Conservation (phyloP, 2,329 filamentous ascomycete species). For the Sporothrix luriei region DNA sequence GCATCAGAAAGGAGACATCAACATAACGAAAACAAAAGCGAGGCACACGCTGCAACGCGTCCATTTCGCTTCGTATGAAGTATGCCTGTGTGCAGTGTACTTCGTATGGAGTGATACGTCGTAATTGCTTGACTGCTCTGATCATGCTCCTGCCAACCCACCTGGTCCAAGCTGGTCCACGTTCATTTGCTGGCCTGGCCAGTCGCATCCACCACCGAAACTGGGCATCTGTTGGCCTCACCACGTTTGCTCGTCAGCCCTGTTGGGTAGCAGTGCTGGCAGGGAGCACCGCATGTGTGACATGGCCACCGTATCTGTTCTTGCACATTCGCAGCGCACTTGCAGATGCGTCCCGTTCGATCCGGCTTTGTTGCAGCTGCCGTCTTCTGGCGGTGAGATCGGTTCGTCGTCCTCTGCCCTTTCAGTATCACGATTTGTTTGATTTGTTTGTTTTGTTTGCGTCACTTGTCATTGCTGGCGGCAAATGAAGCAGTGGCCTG, state of each 20-base stretch:
- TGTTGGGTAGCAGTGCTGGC: constrained; percentile 11
- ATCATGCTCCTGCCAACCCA: not conserved
- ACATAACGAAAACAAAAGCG: not conserved
- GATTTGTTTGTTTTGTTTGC: not conserved
- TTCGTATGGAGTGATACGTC: no score
- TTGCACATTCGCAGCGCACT: not conserved
- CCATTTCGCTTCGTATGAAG: not conserved
- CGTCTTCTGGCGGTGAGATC: not conserved
- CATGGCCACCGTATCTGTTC: not conserved
- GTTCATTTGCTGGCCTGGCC: not conserved
- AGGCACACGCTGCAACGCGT: not conserved
- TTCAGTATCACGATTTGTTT: not conserved
- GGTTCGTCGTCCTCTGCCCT: not conserved
- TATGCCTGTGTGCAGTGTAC: not conserved
- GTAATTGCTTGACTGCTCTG: no score
- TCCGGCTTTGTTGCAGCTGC: not conserved
- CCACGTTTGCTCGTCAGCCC: constrained; percentile 3
- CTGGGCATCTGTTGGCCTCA: not conserved
- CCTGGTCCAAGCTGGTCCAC: not conserved
- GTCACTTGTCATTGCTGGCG: not conserved
- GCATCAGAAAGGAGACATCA: not conserved
- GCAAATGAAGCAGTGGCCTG: constrained; percentile 10
- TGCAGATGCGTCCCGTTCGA: constrained; percentile 8
- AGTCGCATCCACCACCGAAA: not conserved
- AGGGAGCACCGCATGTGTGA: constrained; percentile 14